Base-by-base conservation (phyloP, 805 yeast genomes). In the Sugiyamaella qingdaonensis region DNA sequence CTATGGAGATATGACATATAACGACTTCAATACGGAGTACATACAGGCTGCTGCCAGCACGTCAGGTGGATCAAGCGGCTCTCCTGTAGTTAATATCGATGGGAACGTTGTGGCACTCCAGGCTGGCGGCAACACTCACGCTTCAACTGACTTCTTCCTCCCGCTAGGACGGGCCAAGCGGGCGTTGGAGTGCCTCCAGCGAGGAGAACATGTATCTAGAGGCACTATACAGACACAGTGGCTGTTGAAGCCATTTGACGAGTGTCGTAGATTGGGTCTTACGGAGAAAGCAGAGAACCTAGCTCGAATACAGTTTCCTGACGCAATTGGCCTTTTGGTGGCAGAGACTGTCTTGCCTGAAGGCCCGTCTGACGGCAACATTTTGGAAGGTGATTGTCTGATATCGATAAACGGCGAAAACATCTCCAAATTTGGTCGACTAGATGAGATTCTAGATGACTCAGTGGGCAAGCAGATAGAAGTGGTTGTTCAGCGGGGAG, bases 1-100 rank as follows among this genome's bases (percentile, higher is more conserved):
- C 58, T 91, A 91, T 64, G 97, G 97, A 47, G 82, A 82, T 27
- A 73, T 86, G 64, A 84, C 95, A 13, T 91, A 90, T 69, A 89
- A 88, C 65, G 97, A 90, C 73, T 90, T 89, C 77, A 89, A 90
- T 67, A 89, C 96, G 1, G 96, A 88, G 68, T 90, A 90, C 69
- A 88, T 90, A 52, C 96, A 90, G 70, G 97, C 97, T 0, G 97
- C 97, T 7, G 97, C 97, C 0, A 81, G 90, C 55, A 96, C 97
- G 0, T 85, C 95, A 14, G 97, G 97, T 31, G 97, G 97, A 2
- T 89, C 96, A 2, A 85, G 94, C 47, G 97, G 97, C 8, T 88
- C 96, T 2, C 97, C 97, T 0, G 97, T 91, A n/a, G 95, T 91
- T 1, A 85, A 89, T 67, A 82, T 85, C 43, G 85, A 86, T 60